Evolutionary conservation across 352 stramenopile genomes (phyloP), one percentile per base, ranked within the genome.

Genomic region (Globisporangium perplexum): DNA sequence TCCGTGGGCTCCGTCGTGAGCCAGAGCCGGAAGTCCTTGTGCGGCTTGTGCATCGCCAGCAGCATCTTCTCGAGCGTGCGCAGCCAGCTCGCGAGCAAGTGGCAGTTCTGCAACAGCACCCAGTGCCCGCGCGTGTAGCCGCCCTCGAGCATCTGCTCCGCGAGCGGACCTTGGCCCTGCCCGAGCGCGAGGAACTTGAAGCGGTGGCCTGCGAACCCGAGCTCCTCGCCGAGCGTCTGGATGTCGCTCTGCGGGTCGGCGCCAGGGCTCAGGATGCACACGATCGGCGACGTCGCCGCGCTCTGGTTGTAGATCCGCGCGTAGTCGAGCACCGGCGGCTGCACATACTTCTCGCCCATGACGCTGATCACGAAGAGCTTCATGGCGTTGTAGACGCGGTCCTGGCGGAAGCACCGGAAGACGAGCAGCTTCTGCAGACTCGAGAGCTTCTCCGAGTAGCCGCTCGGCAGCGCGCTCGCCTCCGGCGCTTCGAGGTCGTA

Each of bases 21-120:
- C 93, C 93, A 98, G 23, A 98, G 65, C 0, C 94, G 86, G 62
- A 98, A 98, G 69, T 98, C 89, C 49, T 95, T 95, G 65, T 98
- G 90, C 0, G 88, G 86, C 50, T 93, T 96, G 48, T 90, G 77
- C 83, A 97, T 95, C 0, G 75, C 78, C 35, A 97, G 56, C 12
- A 98, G 65, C 62, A 91, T 96, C 49, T 97, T 97, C 68, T 98
- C 95, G 1, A 98, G 72, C 11, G 86, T 95, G 0, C 84, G 78
- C 26, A 98, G 62, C 95, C 95, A 98, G 46, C 83, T 96, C 7
- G 90, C 84, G 7, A 98, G 69, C 62, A 98, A 68, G 60, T 98
- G 95, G 57, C 95, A 98, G 62, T 98, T 98, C 57, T 98, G 95
- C 7, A 98, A 66, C 43, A 98, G 57, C 7, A 98, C 90, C 87